Base-by-base conservation (phyloP, 2,329 filamentous ascomycete genomes). In the Cryphonectria nitschkei region DNA sequence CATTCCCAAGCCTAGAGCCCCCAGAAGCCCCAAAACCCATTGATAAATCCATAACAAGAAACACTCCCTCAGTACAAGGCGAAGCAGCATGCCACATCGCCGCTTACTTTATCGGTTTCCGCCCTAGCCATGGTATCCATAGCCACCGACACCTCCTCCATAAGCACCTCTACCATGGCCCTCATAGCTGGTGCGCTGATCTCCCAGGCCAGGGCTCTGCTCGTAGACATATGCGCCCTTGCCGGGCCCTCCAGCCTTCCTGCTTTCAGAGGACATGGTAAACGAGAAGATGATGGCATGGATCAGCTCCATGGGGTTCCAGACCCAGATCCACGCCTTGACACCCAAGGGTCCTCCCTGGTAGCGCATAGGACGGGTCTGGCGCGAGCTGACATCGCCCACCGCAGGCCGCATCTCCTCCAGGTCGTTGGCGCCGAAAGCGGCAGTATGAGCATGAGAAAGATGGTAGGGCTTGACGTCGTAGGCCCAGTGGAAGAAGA, bases 401-500 rank as follows among this genome's bases (percentile, higher is more conserved):
- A 7, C 46, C 46, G 22, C 46, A 19, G 46, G 46, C 6, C 46
- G 46, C 46, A 50, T 50, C 22, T 50, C 46, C 46, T 50, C 46
- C 5, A 50, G 46, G 22, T 50, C 41, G 8, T 50, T 13, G 19
- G 46, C 22, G 19, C 22, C 22, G 46, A n/a, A 8, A 50, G 46
- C 46, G 46, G 46, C 22, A 7, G 16, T 1, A 11, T 19, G 2
- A 11, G 7, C 0, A 9, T 19, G 2, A 11, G 72, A 65, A n/a
- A 76, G 70, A 14, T 71, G 43, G 52, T 76, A 77, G 8, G 75
- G 75, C 9, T 68, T 69, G 54, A 74, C 72, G 5, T 71, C 65
- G 70, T 77, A 77, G 13, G 76, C 75, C 66, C 73, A 73, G 41
- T 74, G 61, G 43, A 77, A 72, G 62, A 77, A 72, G 26, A 75